Evolutionary conservation across 257 asterid species (phyloP).

Genomic region (Nicotiana benthamiana): DNA sequence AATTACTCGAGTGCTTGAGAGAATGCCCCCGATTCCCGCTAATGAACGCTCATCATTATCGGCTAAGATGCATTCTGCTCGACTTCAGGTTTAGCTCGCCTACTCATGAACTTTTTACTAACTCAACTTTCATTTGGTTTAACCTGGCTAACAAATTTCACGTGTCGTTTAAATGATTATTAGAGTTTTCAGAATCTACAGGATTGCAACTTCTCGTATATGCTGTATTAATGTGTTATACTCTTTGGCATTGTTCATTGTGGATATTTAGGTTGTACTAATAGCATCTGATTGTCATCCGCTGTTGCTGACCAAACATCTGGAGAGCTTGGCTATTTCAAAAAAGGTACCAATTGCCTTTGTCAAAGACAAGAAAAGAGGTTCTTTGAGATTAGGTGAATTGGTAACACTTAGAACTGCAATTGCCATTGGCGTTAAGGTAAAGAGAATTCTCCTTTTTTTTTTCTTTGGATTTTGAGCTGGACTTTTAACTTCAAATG

Average conservation of each 20-base stretch:
- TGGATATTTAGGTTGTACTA: constrained; percentile 46
- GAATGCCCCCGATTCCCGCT: constrained; percentile 37
- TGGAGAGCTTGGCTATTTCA: constrained; percentile 62
- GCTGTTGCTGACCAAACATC: constrained; percentile 69
- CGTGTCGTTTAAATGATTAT: background rate
- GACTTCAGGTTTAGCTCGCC: constrained; percentile 50
- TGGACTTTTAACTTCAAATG: background rate
- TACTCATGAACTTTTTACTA: background rate
- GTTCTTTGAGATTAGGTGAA: constrained; percentile 74
- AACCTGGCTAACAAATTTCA: background rate
- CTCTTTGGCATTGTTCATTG: background rate
- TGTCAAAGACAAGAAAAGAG: constrained; percentile 56
- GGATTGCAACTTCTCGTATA: background rate
- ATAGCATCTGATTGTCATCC: constrained; percentile 80
- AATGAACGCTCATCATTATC: constrained; percentile 7
- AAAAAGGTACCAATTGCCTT: constrained; percentile 60
- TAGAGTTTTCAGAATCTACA: background rate
- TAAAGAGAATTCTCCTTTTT: constrained; percentile 4
- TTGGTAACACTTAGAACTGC: constrained; percentile 72
- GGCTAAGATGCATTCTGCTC: constrained; percentile 18
- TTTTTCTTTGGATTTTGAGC: background rate
- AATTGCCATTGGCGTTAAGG: constrained; percentile 81
- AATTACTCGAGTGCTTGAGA: constrained; percentile 78
- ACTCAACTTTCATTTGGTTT: background rate
- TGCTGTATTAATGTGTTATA: background rate